Conservation (phyloP, 2,329 filamentous ascomycete species). For the Alternaria arbusti region DNA sequence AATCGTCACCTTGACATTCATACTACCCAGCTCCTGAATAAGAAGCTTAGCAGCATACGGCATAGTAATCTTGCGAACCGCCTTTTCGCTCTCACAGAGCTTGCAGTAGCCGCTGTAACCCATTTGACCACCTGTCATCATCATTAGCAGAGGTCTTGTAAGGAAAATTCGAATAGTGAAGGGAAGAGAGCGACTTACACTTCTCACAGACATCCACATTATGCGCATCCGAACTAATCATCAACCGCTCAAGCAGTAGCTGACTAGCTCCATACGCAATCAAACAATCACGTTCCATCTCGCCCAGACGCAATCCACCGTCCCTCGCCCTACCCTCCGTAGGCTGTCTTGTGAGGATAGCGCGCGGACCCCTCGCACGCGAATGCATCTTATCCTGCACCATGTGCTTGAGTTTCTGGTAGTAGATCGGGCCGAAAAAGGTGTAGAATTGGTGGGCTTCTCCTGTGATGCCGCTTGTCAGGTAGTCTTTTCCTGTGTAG, state of each 20-base stretch:
- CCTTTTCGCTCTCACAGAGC: constrained; percentile 83
- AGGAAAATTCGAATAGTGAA: background rate
- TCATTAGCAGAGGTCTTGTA: background rate
- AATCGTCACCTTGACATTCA: constrained; percentile 96
- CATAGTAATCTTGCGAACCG: constrained; percentile 92
- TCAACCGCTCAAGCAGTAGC: constrained; percentile 87
- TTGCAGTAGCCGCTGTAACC: constrained; percentile 95
- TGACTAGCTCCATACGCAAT: constrained; percentile 97
- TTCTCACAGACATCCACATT: constrained; percentile 91
- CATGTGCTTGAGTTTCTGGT: constrained; percentile 99
- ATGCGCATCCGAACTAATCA: constrained; percentile 91
- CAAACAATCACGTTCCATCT: constrained; percentile 98
- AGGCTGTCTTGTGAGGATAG: constrained; percentile 91
- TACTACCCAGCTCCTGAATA: constrained; percentile 94
- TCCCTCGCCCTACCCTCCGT: constrained; percentile 94
- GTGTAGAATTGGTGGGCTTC: constrained; percentile 94
- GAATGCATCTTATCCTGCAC: constrained; percentile 99
- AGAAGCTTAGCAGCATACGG: constrained; percentile 96
- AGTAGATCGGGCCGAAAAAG: constrained; percentile 98
- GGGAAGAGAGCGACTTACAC: constrained; percentile 56
- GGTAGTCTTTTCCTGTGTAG: constrained; percentile 96
- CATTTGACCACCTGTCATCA: constrained; percentile 71
- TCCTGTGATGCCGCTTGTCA: constrained; percentile 93
- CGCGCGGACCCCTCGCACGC: constrained; percentile 84
- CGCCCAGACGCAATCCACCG: constrained; percentile 89